Base-by-base conservation (phyloP, 139 green algal species). In the Closterium sp. region DNA sequence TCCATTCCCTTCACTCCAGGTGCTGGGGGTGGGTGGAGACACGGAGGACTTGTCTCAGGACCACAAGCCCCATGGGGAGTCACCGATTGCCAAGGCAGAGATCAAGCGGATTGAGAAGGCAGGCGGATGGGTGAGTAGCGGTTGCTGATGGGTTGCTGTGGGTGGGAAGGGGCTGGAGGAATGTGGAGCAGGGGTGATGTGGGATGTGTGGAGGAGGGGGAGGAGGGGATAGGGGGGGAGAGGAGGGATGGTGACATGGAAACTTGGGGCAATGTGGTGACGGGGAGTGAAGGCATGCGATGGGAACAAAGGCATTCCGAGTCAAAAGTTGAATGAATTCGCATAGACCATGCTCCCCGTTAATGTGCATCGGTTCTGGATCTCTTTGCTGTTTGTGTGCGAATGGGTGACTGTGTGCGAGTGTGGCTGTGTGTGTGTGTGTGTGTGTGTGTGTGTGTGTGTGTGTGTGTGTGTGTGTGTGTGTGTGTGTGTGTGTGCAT, bases 31-130 rank as follows among this genome's bases (percentile, higher is more conserved):
- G 32, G 90, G 32, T 79, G 90, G 90, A 4, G 87, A 93, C 24
- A 30, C 90, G 30, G 85, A 92, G 90, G 90, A 93, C 22, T 31
- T 93, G 19, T 91, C 42, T 91, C 21, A 29, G 31, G 90, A 93
- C 87, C 90, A 93, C 70, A 45, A 85, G 87, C 85, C 87, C 2
- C 28, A 29, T 42, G 90, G 90, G 22, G 86, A 91, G 31, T 91
- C 50, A 42, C 22, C 50, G 10, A 93, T 85, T 42, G 90, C 90
- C 24, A 42, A 42, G 21, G 90, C 90, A 5, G 90, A 93, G 32
- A 90, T 93, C 31, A 91, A 92, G 86, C 5, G 90, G 24, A 91
- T 93, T 31, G 31, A 34, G 91, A 70, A 91, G 22, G 90, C 90
- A 2, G 90, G 90, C 50, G 90, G 90, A 27, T 93, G 90, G 90